phyloP scores from a whole-genome alignment of 192 early-diverging fungal genomes.

The Backusella westeae region DNA sequence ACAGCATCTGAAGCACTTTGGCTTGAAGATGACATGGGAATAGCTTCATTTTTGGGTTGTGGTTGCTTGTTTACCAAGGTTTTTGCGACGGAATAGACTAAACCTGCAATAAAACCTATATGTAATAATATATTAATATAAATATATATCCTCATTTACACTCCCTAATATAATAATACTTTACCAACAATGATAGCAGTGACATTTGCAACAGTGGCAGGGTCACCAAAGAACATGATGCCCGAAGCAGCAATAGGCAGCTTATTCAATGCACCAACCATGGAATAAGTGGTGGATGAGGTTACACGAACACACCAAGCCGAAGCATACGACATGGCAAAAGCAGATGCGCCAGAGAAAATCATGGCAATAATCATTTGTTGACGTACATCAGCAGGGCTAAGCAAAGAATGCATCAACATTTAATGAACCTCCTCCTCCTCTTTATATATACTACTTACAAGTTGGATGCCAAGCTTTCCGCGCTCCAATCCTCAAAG shows the following conservation, averaged over 20 bases:
- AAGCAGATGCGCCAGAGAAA: slow-evolving; percentile 82
- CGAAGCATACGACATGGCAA: slow-evolving; percentile 83
- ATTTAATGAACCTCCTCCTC: background rate
- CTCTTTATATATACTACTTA: slow-evolving; percentile 29
- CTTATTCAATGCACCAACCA: slow-evolving; percentile 99
- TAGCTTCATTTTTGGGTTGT: slow-evolving; percentile 11
- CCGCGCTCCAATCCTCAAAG: slow-evolving; percentile 67
- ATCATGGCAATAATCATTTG: slow-evolving; percentile 65
- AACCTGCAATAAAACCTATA: slow-evolving; percentile 60
- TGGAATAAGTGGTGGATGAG: slow-evolving; percentile 75
- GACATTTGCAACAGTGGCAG: slow-evolving; percentile 78
- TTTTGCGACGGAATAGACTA: slow-evolving; percentile 74
- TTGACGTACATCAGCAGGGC: slow-evolving; percentile 40
- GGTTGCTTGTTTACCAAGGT: slow-evolving; percentile 52
- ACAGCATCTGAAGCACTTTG: slow-evolving; percentile 33
- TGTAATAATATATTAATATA: background rate
- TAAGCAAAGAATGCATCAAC: slow-evolving; percentile 17
- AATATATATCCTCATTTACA: too few relatives aligned
- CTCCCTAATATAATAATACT: slow-evolving; percentile 11
- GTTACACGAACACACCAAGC: slow-evolving; percentile 80
- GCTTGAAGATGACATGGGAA: slow-evolving; percentile 40
- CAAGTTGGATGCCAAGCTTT: slow-evolving; percentile 58
- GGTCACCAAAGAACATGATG: slow-evolving; percentile 92
- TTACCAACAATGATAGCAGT: slow-evolving; percentile 80
- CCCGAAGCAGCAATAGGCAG: slow-evolving; percentile 92